Evolutionary conservation across 306 rosid species (phyloP), one percentile per base, ranked within the genome.

Genomic region (Castanospermum australe): DNA sequence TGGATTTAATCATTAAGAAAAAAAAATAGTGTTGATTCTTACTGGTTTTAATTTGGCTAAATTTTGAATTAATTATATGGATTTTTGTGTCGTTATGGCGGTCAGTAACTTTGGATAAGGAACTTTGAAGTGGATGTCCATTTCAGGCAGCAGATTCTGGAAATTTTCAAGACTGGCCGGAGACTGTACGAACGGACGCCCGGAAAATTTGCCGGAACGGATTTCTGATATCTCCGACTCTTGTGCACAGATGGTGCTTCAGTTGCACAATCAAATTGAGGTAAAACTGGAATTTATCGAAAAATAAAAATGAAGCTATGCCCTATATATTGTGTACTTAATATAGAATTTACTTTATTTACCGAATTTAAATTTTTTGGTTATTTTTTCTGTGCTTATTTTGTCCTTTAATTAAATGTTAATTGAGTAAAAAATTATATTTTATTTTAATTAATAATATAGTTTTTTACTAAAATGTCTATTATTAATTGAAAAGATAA

Each of bases 221-320:
- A 84, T 95, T 73, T 74, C 84, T 30, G 89, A 88, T 87, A 95
- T 95, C 86, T 95, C 97, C 2, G 98, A 95, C 30, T 88, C 96
- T 42, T 95, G 98, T 84, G 85, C 99, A 20, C 97, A 87, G 85
- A 95, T 95, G 99, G 94, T 91, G 71, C 93, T 92, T 87, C 98
- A 90, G 75, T 84, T 90, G 71, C 88, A 87, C 83, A 90, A 84
- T 86, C 93, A 92, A 68, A 83, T 91, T 69, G 98, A 95, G 98
- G 99, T 92, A 76, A 84, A 8, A 60, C 36, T 8, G 0, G 13
- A 70, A 48, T 65, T 88, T 82, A 64, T 83, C 3, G 21, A 6
- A 75, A n/a, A 33, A 20, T 1, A 18, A 15, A 14, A 52, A 57
- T 25, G 1, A 55, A 22, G 20, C 39, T 56, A 57, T n/a, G n/a